A percentile compares a stretch with the other conserved stretches of the same genome.
Evolutionary conservation across 2,329 filamentous ascomycete species (phyloP).

Genomic region (Arthroderma sp.): DNA sequence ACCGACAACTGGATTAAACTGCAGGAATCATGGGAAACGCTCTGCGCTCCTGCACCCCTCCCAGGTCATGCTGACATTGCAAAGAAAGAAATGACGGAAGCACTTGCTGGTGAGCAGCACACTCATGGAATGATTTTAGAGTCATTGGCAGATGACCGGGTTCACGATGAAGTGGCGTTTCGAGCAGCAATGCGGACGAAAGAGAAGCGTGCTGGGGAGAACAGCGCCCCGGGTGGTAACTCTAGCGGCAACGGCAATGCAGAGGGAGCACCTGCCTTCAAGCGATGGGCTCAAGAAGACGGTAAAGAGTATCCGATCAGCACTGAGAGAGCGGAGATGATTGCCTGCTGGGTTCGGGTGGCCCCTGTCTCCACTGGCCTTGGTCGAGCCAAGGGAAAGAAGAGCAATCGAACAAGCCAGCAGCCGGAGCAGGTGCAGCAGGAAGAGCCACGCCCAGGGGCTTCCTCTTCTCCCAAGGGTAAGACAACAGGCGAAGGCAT

Average conservation of each 20-base stretch:
- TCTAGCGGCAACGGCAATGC: slow-evolving; percentile 11
- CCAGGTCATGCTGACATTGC: slow-evolving; percentile 25
- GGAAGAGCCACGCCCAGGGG: neutral
- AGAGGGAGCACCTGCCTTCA: slow-evolving; percentile 19
- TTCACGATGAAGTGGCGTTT: slow-evolving; percentile 54
- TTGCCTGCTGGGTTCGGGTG: slow-evolving; percentile 56
- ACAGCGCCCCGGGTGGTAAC: slow-evolving; percentile 6
- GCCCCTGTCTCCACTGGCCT: slow-evolving; percentile 30
- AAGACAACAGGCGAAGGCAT: neutral
- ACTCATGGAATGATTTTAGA: slow-evolving; percentile 55
- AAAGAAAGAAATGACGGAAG: slow-evolving; percentile 33
- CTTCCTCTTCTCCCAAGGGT: neutral
- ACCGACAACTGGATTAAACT: slow-evolving; percentile 59
- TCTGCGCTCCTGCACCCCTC: slow-evolving; percentile 51
- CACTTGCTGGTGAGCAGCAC: slow-evolving; percentile 45
- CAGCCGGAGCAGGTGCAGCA: neutral
- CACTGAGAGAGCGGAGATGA: slow-evolving; percentile 55
- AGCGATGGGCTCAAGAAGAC: slow-evolving; percentile 52
- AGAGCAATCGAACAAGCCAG: slow-evolving; percentile 5
- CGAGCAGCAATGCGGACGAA: slow-evolving; percentile 49
- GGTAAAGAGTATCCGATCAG: slow-evolving; percentile 56
- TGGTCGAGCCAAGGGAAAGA: slow-evolving; percentile 8
- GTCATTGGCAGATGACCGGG: slow-evolving; percentile 53
- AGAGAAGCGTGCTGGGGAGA: slow-evolving; percentile 36
- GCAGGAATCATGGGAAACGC: slow-evolving; percentile 51